Evolutionary conservation across 768 basidiomycete genomes (phyloP).

Genomic region (Trametes villosa): DNA sequence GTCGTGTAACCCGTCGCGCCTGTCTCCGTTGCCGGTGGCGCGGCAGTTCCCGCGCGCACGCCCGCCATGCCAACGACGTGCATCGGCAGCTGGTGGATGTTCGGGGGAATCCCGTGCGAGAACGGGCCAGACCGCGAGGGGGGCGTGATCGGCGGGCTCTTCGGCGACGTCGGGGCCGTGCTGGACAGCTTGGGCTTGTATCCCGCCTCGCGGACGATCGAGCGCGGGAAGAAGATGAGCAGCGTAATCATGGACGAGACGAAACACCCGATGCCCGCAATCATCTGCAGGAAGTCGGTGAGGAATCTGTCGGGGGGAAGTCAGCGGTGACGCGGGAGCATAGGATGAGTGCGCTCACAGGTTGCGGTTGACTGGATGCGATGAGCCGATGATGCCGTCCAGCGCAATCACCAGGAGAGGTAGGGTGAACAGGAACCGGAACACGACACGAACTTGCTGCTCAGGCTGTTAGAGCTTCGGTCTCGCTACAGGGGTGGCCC

Average conservation of each 20-base stretch:
- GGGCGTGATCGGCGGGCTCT: constrained; percentile 21
- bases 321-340: neutral
- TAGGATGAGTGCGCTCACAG: constrained; percentile 49
- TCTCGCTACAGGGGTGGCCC: neutral
- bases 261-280: constrained; percentile 75
- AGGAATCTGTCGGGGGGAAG: constrained; percentile 1
- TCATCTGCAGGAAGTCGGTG: constrained; percentile 70
- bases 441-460: constrained; percentile 71
- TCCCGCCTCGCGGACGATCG: constrained; percentile 64
- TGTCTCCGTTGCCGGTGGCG: neutral
- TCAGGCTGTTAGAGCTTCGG: neutral
- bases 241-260: constrained; percentile 82
- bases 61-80: neutral
- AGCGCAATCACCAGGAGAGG: constrained; percentile 69
- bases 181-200: constrained; percentile 51
- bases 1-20: constrained; percentile 8
- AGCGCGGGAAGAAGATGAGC: constrained; percentile 80
- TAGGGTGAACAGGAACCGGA: constrained; percentile 74
- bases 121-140: constrained; percentile 13
- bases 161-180: constrained; percentile 22
- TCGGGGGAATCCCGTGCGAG: neutral
- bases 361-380: constrained; percentile 54
- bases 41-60: neutral
- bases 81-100: neutral
- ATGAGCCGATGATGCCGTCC: constrained; percentile 57